phyloP scores from a whole-genome alignment of 352 stramenopile genomes.

The Pythium plurisporium region DNA sequence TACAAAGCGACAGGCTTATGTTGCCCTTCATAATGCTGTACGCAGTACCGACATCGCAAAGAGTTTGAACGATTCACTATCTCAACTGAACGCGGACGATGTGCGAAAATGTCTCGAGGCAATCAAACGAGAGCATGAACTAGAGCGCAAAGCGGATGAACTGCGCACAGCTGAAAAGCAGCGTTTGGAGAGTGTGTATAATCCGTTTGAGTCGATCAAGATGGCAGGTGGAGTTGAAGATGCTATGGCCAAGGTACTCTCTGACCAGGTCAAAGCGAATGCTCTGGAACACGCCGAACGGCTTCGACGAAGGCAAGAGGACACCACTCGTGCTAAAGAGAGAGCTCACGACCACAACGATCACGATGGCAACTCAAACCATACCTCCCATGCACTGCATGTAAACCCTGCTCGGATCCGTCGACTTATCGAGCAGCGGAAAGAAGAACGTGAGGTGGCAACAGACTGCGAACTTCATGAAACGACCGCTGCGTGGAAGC shows the following conservation, averaged over 20 bases:
- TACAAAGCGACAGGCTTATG: conserved; percentile 2
- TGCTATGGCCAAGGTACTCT: conserved; percentile 31
- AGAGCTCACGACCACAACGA: background rate
- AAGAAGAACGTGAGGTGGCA: conserved; percentile 22
- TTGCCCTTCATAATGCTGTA: conserved; percentile 7
- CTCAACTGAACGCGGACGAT: conserved; percentile 2
- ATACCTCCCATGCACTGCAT: background rate
- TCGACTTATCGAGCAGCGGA: conserved; percentile 32
- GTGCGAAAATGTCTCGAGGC: conserved; percentile 28
- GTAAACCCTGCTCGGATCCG: conserved; percentile 35
- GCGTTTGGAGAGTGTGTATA: conserved; percentile 28
- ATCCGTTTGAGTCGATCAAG: conserved; percentile 59
- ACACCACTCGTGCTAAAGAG: conserved; percentile 21
- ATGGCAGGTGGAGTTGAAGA: conserved; percentile 45
- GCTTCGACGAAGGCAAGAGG: conserved; percentile 51
- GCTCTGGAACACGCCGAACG: conserved; percentile 28
- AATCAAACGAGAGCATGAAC: conserved; percentile 34
- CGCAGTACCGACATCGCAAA: no score
- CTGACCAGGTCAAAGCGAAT: conserved; percentile 20
- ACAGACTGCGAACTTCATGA: conserved; percentile 31
- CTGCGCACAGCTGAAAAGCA: conserved; percentile 6
- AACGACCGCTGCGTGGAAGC: conserved; percentile 21
- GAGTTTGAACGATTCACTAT: no score
- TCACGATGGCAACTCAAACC: background rate
- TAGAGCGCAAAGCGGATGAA: conserved; percentile 21